Percentiles rank a stretch among this genome's conserved stretches.
Evolutionary conservation across 2,329 filamentous ascomycete species (phyloP).

Genomic region (Stachybotrys chlorohalonatus): DNA sequence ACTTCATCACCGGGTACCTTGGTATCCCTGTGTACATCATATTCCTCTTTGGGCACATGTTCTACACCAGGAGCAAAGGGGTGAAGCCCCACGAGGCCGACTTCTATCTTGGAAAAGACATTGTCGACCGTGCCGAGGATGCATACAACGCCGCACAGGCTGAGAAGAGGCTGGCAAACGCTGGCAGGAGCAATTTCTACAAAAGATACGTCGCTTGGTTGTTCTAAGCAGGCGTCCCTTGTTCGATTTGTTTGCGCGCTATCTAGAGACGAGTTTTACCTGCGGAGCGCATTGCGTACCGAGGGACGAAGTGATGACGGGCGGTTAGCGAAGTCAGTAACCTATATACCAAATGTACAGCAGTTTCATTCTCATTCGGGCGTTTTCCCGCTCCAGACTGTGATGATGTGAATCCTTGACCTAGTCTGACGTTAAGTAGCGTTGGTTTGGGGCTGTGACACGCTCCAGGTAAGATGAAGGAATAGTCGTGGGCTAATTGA

Average conservation of each 20-base stretch:
- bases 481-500: too few relatives aligned
- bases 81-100: slow-evolving; percentile 51
- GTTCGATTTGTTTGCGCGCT: background rate
- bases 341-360: background rate
- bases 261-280: background rate
- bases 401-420: too few relatives aligned
- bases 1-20: slow-evolving; percentile 65
- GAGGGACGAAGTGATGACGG: background rate
- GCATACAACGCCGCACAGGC: slow-evolving; percentile 45
- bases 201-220: slow-evolving; percentile 22
- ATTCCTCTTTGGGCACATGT: slow-evolving; percentile 59
- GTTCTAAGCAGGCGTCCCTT: slow-evolving; percentile 14
- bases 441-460: too few relatives aligned
- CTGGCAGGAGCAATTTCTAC: slow-evolving; percentile 18
- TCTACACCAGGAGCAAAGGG: slow-evolving; percentile 39
- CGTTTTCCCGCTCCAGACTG: too few relatives aligned
- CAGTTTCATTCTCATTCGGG: background rate
- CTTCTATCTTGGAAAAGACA: slow-evolving; percentile 61
- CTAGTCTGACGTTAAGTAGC: too few relatives aligned
- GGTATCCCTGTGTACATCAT: slow-evolving; percentile 65
- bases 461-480: too few relatives aligned
- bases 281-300: background rate
- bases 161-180: slow-evolving; percentile 9
- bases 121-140: slow-evolving; percentile 61
- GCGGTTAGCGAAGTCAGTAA: background rate